A percentile compares a stretch with the other conserved stretches of the same genome.
Conservation (phyloP, 331 rosid genomes). For the Pyracantha coccinea region DNA sequence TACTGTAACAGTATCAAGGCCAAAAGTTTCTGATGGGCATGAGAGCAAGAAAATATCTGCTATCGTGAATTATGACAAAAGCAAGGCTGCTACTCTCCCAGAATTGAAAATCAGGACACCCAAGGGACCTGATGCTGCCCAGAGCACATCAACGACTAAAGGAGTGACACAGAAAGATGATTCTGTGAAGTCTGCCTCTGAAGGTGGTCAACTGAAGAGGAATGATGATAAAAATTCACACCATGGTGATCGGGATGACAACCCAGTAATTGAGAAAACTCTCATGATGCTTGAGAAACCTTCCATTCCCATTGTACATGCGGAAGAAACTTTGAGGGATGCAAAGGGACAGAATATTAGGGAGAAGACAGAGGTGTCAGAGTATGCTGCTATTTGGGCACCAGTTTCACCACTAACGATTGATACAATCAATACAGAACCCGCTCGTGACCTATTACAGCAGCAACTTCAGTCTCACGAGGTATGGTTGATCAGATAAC, state of each 20-base stretch:
- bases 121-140: slow-evolving; percentile 41
- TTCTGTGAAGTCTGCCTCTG: slow-evolving; percentile 32
- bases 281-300: slow-evolving; percentile 79
- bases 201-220: slow-evolving; percentile 37
- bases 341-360: slow-evolving; percentile 15
- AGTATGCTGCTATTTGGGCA: slow-evolving; percentile 38
- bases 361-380: slow-evolving; percentile 36
- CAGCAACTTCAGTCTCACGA: slow-evolving; percentile 29
- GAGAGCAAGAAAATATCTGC: slow-evolving; percentile 80
- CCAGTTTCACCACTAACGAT: slow-evolving; percentile 36
- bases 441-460: slow-evolving; percentile 28
- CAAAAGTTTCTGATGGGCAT: slow-evolving; percentile 44
- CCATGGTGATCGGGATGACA: slow-evolving; percentile 46
- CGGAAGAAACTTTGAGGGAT: slow-evolving; percentile 25
- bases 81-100: slow-evolving; percentile 81
- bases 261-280: slow-evolving; percentile 77
- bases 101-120: slow-evolving; percentile 83
- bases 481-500: slow-evolving; percentile 42
- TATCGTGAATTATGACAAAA: slow-evolving; percentile 67
- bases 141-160: slow-evolving; percentile 36
- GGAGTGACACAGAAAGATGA: slow-evolving; percentile 40
- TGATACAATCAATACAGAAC: slow-evolving; percentile 34
- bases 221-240: slow-evolving; percentile 27
- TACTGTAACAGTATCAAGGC: slow-evolving; percentile 29
- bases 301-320: slow-evolving; percentile 23